Evolutionary conservation across 345 rosid species (phyloP).

Genomic region (Odontarrhena argentea): DNA sequence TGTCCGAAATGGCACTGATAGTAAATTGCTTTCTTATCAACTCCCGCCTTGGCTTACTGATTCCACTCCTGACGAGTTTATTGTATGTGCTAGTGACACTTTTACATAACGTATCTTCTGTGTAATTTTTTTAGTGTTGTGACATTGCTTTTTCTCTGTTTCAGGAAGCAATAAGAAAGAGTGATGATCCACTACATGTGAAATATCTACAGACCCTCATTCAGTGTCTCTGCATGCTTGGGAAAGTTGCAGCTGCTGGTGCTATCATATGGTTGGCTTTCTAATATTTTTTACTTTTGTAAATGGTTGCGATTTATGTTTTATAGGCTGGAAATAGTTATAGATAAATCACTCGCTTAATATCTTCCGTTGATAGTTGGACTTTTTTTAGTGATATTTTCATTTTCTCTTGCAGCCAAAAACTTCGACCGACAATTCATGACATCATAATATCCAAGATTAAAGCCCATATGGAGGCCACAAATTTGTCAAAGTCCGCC

Average conservation of each 20-base stretch:
- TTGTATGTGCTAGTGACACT: constrained; percentile 53
- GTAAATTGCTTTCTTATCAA: constrained; percentile 53
- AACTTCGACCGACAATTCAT: constrained; percentile 91
- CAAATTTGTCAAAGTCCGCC: constrained; percentile 63
- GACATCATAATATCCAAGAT: constrained; percentile 89
- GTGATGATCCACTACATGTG: constrained; percentile 82
- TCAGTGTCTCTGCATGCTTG: constrained; percentile 95
- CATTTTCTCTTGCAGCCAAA: constrained; percentile 68
- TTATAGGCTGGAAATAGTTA: constrained; percentile 10
- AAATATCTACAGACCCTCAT: constrained; percentile 97
- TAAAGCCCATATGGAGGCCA: constrained; percentile 66
- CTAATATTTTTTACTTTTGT: constrained; percentile 28
- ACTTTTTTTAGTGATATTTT: constrained; percentile 23
- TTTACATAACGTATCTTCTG: constrained; percentile 21
- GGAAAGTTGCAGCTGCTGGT: constrained; percentile 97
- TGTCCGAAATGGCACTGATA: constrained; percentile 63
- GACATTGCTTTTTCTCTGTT: constrained; percentile 34
- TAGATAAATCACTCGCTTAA: constrained; percentile 6
- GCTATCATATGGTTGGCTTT: constrained; percentile 88
- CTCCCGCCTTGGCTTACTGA: constrained; percentile 83
- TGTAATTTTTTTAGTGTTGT: constrained; percentile 26
- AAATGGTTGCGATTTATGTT: constrained; percentile 25
- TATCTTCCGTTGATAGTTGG: neutral
- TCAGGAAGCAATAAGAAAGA: constrained; percentile 86
- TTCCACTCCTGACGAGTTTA: constrained; percentile 91